A percentile compares a stretch with the other conserved stretches of the same genome.
These are phyloP conservation scores for Kwoniella sp. DNA, from an alignment of 768 basidiomycete species.

Conservation along the genomic window DNA sequence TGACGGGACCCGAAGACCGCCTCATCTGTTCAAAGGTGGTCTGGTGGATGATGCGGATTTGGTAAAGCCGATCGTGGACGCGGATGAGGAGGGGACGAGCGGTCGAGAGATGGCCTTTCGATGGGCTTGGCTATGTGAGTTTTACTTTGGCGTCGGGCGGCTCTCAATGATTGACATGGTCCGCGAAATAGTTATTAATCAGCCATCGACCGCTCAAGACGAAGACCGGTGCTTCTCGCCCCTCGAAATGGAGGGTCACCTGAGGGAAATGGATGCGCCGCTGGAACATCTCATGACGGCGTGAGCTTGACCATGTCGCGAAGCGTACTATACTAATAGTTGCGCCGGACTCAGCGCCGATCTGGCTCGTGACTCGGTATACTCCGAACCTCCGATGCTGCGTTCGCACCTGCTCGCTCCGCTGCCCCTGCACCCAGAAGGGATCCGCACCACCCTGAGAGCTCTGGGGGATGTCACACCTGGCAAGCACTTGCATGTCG, in stretches of 20 bases:
- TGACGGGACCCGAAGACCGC: no score
- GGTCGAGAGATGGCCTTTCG: constrained; percentile 10
- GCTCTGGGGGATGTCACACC: neutral
- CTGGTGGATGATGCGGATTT: no score
- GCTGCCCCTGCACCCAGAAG: constrained; percentile 9
- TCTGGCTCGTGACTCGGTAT: constrained; percentile 21
- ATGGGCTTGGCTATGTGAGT: constrained; percentile 38
- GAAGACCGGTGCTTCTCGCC: constrained; percentile 5
- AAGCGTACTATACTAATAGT: no score
- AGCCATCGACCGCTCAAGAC: neutral
- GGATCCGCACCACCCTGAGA: neutral
- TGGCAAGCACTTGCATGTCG: constrained; percentile 1
- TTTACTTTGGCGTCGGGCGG: neutral
- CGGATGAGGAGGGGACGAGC: constrained; percentile 6
- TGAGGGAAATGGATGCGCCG: constrained; percentile 36
- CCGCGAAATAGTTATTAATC: constrained; percentile 9
- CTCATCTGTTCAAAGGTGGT: no score
- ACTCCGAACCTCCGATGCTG: neutral
- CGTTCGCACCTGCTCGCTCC: constrained; percentile 14
- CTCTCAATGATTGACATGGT: neutral
- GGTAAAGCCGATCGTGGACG: no score
- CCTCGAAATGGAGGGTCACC: constrained; percentile 10
- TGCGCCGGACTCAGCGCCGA: constrained; percentile 20
- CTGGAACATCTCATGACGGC: constrained; percentile 32
- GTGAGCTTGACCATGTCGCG: no score